Evolutionary conservation across 345 rosid species (phyloP).

Genomic region (Gossypium rotundifolium): DNA sequence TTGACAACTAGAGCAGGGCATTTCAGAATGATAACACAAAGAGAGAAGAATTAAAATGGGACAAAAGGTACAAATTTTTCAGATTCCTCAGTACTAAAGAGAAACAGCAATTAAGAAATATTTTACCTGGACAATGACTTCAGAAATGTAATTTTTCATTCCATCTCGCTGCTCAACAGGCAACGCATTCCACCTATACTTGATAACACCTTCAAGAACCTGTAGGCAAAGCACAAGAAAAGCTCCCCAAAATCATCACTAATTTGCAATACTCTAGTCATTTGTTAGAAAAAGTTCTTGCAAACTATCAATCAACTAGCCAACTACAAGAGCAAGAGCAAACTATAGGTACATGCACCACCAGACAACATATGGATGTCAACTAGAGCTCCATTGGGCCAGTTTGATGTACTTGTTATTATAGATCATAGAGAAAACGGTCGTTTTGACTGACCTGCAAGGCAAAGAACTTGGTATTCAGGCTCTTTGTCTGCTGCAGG

Average conservation of each 20-base stretch:
- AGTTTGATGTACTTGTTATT: not conserved
- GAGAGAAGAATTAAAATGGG: not conserved
- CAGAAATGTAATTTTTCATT: slow-evolving; percentile 97
- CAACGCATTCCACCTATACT: slow-evolving; percentile 96
- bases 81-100: not conserved
- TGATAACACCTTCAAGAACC: slow-evolving; percentile 97
- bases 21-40: not conserved
- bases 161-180: slow-evolving; percentile 98
- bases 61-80: not conserved
- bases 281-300: slow-evolving; percentile 1
- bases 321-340: not conserved
- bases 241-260: not conserved
- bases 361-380: not conserved
- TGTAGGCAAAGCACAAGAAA: slow-evolving; percentile 21
- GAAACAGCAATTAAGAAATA: not conserved
- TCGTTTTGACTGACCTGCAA: slow-evolving; percentile 55
- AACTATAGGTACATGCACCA: not conserved
- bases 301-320: not conserved
- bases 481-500: slow-evolving; percentile 69
- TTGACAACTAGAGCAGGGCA: slow-evolving; percentile 55
- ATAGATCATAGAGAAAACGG: not conserved
- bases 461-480: slow-evolving; percentile 94
- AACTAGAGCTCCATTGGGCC: not conserved
- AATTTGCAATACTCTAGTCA: not conserved
- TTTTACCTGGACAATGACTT: slow-evolving; percentile 90